Evolutionary conservation across 306 rosid genomes (phyloP).

Genomic region (Gillenia trifoliata): DNA sequence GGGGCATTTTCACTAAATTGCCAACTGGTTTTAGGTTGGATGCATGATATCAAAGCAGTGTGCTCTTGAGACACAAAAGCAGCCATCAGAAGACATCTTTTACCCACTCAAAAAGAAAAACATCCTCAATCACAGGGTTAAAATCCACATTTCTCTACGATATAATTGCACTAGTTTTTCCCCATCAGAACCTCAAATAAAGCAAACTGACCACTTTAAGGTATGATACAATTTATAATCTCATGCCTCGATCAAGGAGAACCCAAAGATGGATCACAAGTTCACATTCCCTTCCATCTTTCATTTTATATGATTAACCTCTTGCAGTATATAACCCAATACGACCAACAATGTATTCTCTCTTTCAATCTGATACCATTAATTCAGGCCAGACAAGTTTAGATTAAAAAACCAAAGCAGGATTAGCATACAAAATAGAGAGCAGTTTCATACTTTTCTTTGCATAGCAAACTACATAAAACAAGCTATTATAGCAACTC

Average conservation of each 20-base stretch:
- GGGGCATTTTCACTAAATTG: neutral
- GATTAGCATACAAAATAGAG: neutral
- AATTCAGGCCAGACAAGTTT: neutral
- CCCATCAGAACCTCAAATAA: too few species aligned
- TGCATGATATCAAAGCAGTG: neutral
- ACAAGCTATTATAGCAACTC: slow-evolving; percentile 7
- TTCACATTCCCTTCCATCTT: neutral
- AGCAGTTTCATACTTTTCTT: neutral
- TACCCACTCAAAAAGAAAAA: neutral
- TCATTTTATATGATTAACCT: neutral
- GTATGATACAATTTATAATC: neutral
- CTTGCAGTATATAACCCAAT: neutral
- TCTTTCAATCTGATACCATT: neutral
- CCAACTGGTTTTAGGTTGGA: neutral
- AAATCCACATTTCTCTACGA: too few species aligned
- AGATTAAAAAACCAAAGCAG: neutral
- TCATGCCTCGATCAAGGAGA: neutral
- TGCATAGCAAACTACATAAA: neutral
- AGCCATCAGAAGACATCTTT: neutral
- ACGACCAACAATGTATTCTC: neutral
- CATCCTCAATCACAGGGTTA: too few species aligned
- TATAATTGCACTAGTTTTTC: too few species aligned
- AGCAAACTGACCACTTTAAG: too few species aligned
- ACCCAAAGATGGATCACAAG: neutral
- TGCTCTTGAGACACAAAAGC: neutral